Base-by-base conservation (phyloP, 2,329 filamentous ascomycete genomes). In the Zarea fungicola region DNA sequence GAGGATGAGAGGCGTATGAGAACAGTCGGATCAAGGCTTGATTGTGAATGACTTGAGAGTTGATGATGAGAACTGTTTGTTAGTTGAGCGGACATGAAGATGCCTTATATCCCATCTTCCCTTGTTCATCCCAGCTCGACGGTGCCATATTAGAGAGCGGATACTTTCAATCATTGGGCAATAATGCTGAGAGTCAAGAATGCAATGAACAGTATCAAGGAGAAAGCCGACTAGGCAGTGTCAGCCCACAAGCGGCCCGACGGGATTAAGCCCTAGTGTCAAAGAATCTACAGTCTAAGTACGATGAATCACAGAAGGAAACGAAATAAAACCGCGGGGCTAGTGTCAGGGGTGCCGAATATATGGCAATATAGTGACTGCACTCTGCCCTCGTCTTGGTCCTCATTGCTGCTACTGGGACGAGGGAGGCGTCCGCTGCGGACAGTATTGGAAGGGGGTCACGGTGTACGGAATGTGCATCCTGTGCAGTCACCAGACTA, bases 141-240 rank as follows among this genome's bases (percentile, higher is more conserved):
- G 16, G 22, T 5, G n/a, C n/a, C 32, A 45, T 29, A 16, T 11
- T 29, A 6, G 22, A 28, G 28, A 14, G 11, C 16, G 18, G 3
- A 1, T 21, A 23, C 45, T 39, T 35, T 16, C 37, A 32, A 42
- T 26, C 18, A 31, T 32, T 23, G 23, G 49, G 25, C 29, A 42
- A 44, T 49, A 41, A 36, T 40, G 14, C 29, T 14, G 14, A 10
- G 16, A 10, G 36, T 22, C 25, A 31, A 51, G 42, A 53, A 51
- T 52, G 51, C 48, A 52, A 51, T 56, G 26, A n/a, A 36, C 50
- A 54, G 52, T 50, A 44, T 34, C 46, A 41, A 52, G 50, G 52
- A 52, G 44, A 16, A n/a, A n/a, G 5, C 13, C 37, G 32, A 36
- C 42, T 45, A 22, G 42, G 7, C 42, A 19, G 19, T n/a, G 22